Base-by-base conservation (phyloP, 2,329 filamentous ascomycete species). In the Blastomyces percursus region DNA sequence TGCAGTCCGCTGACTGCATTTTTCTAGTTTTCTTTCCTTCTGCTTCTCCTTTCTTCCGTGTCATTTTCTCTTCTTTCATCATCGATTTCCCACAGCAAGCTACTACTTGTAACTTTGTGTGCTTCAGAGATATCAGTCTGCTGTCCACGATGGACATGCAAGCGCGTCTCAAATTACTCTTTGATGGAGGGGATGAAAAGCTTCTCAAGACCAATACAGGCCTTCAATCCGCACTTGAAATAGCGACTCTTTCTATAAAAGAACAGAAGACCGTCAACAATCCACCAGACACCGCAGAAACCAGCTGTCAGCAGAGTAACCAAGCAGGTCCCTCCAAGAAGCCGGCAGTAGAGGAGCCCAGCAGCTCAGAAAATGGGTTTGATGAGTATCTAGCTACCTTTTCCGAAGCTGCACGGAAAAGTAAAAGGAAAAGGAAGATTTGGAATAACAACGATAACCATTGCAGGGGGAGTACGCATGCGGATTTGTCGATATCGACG, bases 121-220 rank as follows among this genome's bases (percentile, higher is more conserved):
- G 40, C 24, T 40, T 59, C 46, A 42, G 40, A 50, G 21, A 42
- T 27, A 27, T 19, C 40, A 38, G 42, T 42, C 30, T 11, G 27
- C 44, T 27, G 12, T n/a, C 21, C 40, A 63, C 9, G n/a, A 73
- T 73, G 72, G 66, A 67, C n/a, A 62, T 60, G 42, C 19, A 19
- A 32, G 66, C 67, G 24, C 69, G 72, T 24, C 66, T 75, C 16
- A 66, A 66, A 32, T 59, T 74, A 35, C 68, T 75, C 48, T 74
- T 75, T 58, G 58, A 63, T 3, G 66, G 62, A 8, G 59, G 66
- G 4, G 70, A 74, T 55, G 63, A 66, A 40, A 55, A 56, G 12
- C 65, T 74, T 38, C 59, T 73, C 1, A 32, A 52, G 46, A 51
- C 24, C 27, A 42, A 67, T 59, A 55, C 62, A n/a, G 61, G 61